These are phyloP conservation scores for Hygrocybe punicea DNA, from an alignment of 768 basidiomycete genomes.

Conservation along the genomic window DNA sequence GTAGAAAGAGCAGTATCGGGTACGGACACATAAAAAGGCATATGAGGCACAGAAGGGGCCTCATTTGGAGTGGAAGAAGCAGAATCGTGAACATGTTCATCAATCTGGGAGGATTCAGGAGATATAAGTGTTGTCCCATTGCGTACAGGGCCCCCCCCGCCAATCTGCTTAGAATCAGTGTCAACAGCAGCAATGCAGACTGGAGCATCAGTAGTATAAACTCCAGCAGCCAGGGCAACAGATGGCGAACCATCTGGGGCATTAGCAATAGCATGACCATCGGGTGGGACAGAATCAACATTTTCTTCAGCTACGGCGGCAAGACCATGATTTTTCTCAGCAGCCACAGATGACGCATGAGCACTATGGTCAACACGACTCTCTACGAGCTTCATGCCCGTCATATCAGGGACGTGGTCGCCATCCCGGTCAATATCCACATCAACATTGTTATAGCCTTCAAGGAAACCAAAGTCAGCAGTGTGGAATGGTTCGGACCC, in stretches of 20 bases:
- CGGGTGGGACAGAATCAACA: slow-evolving; percentile 12
- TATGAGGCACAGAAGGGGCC: slow-evolving; percentile 19
- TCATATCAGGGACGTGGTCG: slow-evolving; percentile 31
- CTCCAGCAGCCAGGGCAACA: slow-evolving; percentile 19
- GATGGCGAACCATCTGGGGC: slow-evolving; percentile 17
- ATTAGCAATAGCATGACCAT: slow-evolving; percentile 26
- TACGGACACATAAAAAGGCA: slow-evolving; percentile 49
- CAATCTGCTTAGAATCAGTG: slow-evolving; percentile 6
- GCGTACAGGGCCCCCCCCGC: neutral
- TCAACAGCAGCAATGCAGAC: neutral
- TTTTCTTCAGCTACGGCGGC: slow-evolving; percentile 10
- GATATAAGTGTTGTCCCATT: neutral
- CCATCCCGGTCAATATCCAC: slow-evolving; percentile 39
- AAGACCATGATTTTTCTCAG: slow-evolving; percentile 9
- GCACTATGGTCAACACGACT: slow-evolving; percentile 6
- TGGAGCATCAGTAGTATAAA: slow-evolving; percentile 9
- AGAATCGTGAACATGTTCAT: slow-evolving; percentile 13
- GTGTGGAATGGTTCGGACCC: slow-evolving; percentile 36
- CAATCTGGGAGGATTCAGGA: slow-evolving; percentile 5
- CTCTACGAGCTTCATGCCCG: slow-evolving; percentile 6
- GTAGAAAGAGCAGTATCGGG: slow-evolving; percentile 41
- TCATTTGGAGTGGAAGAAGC: slow-evolving; percentile 33
- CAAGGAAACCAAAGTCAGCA: slow-evolving; percentile 56
- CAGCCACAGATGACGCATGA: slow-evolving; percentile 15
- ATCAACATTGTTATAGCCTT: slow-evolving; percentile 47